Base-by-base conservation (phyloP, 495 filamentous ascomycete species). In the Clohesyomyces aquaticus region DNA sequence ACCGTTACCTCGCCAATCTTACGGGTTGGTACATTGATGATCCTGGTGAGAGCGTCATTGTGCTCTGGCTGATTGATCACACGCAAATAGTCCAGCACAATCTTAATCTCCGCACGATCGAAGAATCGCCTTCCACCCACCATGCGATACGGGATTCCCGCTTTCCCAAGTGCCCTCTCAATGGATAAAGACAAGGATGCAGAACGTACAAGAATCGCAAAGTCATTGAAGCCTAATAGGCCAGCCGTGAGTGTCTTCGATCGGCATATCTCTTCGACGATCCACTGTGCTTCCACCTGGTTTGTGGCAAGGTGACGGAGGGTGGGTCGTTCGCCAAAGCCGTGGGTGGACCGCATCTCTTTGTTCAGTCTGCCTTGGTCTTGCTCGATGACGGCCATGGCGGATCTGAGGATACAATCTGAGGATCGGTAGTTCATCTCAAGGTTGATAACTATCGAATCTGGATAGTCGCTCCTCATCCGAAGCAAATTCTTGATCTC, bases 391-490 rank as follows among this genome's bases (percentile, higher is more conserved):
- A 99, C 87, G 60, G 87, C 83, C 45, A 94, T 78, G 0, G 95
- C 96, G 4, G 89, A 80, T 38, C 83, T 79, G 27, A 99, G 79
- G 62, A 99, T 98, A n/a, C 87, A 87, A 21, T 85, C 91, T 10
- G 91, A 96, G 16, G 94, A 98, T 32, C 95, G 85, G 72, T 99
- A 99, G 64, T 98, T 99, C 58, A 96, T 87, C 70, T 96, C 91
- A n/a, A 99, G 79, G 18, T 91, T 85, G 19, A 97, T 87, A 19
- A 93, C 83, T 0, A 89, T 81, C 0, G 91, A 93, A 45, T 90
- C 85, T 0, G 84, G 83, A 70, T 91, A 97, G 43, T 87, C 84
- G 41, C 77, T 77, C 60, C 89, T 83, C 85, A 99, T 88, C 1
- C 87, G 82, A 62, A 83, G 82, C 38, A 98, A 79, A 72, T 99